Evolutionary conservation across 495 filamentous ascomycete species (phyloP), one percentile per base, ranked within the genome.

Genomic region (Talaromyces thailandensis): DNA sequence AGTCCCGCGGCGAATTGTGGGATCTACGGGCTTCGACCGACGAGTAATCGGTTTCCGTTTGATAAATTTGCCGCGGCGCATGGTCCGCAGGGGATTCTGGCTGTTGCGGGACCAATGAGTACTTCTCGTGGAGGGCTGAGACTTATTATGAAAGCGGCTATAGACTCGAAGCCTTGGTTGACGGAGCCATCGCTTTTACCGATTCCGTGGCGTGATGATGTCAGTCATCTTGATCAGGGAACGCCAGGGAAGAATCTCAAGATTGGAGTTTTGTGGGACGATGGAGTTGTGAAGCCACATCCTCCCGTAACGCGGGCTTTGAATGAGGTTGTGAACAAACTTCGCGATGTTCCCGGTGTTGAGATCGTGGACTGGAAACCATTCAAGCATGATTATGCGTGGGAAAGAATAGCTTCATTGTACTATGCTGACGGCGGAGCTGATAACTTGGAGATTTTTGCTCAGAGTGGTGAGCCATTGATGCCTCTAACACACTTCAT

Each of bases 241-340:
- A 2, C 51, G 4, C 0, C 55, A 6, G 60, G 64, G 69, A 4
- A 64, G 12, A 60, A 24, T 35, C 68, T 88, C 29, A 85, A 82
- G 64, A 67, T 91, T 12, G 88, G 75, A 4, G 77, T 91, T 2
- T 63, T 89, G 2, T 83, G 79, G 78, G 64, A 84, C 63, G 87
- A 91, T 64, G 81, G 77, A 0, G 70, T 87, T 26, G 85, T 90
- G 25, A 78, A 71, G 29, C 86, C 86, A 0, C 86, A 88, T 61
- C 87, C 87, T 14, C 87, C 88, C 0, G 76, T 90, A 0, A 68
- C 71, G 0, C 73, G 85, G 5, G 86, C 82, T 16, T 64, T 90
- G 37, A 69, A 75, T 23, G 69, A 78, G 28, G 68, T 86, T 0
- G 74, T 76, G 2, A 69, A 70, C 7, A 79, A 79, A 32, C 71